Percentiles rank a stretch among this genome's conserved stretches.
These are phyloP conservation scores for Trichaptum fuscoviolaceum DNA, from an alignment of 768 basidiomycete species.

Conservation along the genomic window DNA sequence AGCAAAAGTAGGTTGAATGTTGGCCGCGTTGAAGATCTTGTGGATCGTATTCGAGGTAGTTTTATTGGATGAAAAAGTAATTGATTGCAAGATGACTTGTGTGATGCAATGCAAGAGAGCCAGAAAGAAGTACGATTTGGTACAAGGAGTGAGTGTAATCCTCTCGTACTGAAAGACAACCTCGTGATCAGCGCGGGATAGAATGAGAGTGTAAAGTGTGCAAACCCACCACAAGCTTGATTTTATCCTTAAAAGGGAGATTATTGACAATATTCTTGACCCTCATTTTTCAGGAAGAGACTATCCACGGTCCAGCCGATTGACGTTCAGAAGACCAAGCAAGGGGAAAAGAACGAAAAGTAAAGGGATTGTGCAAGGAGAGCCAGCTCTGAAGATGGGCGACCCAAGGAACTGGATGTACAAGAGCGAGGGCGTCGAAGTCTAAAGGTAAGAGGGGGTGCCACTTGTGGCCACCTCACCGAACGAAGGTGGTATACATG, in stretches of 20 bases:
- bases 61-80: conserved; percentile 33
- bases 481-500: background rate
- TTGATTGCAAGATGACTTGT: conserved; percentile 36
- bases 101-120: conserved; percentile 36
- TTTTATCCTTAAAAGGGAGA: background rate
- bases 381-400: background rate
- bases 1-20: conserved; percentile 21
- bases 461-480: background rate
- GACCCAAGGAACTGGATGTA: background rate
- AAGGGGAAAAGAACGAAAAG: background rate
- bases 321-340: background rate
- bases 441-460: background rate
- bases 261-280: conserved; percentile 3
- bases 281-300: conserved; percentile 2
- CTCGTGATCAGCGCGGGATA: background rate
- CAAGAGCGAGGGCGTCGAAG: background rate
- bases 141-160: conserved; percentile 45
- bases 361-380: background rate
- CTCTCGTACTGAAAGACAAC: conserved; percentile 34
- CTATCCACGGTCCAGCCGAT: background rate
- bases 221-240: conserved; percentile 6
- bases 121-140: conserved; percentile 42
- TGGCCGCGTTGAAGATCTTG: conserved; percentile 25
- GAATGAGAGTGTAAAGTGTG: background rate
- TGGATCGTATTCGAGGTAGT: conserved; percentile 29